Percentiles rank a stretch among this genome's conserved stretches.
Conservation (phyloP, 768 basidiomycete genomes). For the Dendrothele bispora region DNA sequence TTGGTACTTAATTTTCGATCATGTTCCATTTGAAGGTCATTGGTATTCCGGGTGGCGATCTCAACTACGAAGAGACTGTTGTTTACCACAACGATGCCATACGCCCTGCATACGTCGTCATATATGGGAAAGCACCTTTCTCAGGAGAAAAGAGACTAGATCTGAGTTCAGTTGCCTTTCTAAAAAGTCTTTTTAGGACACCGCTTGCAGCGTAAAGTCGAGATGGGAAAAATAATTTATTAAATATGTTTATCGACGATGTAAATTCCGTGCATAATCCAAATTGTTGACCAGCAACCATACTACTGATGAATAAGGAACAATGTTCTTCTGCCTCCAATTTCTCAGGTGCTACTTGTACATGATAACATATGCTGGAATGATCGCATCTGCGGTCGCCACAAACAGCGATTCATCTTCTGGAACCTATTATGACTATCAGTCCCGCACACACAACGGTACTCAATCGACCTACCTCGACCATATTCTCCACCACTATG, state of each 20-base stretch:
- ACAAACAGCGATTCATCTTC: constrained; percentile 56
- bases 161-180: constrained; percentile 32
- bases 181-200: constrained; percentile 46
- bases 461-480: constrained; percentile 27
- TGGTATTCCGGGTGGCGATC: constrained; percentile 61
- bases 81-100: constrained; percentile 68
- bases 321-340: too few species aligned
- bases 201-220: constrained; percentile 40
- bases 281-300: too few species aligned
- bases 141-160: constrained; percentile 19
- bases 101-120: constrained; percentile 64
- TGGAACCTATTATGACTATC: constrained; percentile 43
- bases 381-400: constrained; percentile 51
- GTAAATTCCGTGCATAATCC: too few species aligned
- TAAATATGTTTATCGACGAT: too few species aligned
- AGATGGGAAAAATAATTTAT: too few species aligned
- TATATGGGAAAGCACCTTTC: constrained; percentile 44
- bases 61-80: constrained; percentile 72
- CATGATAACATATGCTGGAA: constrained; percentile 60
- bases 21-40: constrained; percentile 51
- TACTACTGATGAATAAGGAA: too few species aligned
- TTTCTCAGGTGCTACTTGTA: too few species aligned
- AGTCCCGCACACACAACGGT: too few species aligned
- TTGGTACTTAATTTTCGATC: background rate
- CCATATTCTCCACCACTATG: constrained; percentile 39